phyloP scores from a whole-genome alignment of 331 rosid genomes.

The Pyrus hybrid region DNA sequence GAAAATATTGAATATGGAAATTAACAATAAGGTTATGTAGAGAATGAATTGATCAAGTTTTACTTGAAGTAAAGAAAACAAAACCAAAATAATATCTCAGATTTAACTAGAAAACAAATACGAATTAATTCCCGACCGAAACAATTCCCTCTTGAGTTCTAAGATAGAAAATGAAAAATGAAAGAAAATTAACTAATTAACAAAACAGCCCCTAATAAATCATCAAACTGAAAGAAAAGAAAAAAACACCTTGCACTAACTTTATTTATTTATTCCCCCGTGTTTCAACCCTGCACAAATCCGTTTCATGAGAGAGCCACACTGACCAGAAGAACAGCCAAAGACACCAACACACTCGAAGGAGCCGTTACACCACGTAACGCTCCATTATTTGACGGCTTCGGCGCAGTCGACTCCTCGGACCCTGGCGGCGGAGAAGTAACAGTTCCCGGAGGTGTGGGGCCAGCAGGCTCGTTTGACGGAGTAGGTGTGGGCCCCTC shows the following conservation, averaged over 20 bases:
- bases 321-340: slow-evolving; percentile 25
- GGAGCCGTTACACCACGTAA: slow-evolving; percentile 11
- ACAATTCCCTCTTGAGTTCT: not conserved
- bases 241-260: not conserved
- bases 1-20: not conserved
- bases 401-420: not conserved
- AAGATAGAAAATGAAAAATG: not conserved
- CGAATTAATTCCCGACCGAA: not conserved
- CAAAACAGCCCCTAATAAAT: not conserved
- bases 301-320: slow-evolving; percentile 5
- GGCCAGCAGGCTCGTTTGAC: not conserved
- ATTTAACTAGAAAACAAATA: not conserved
- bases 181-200: not conserved
- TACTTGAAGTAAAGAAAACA: not conserved
- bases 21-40: not conserved
- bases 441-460: not conserved
- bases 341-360: slow-evolving; percentile 9
- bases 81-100: too few relatives aligned
- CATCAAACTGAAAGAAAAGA: not conserved
- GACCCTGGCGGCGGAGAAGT: slow-evolving; percentile 7
- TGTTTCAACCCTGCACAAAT: slow-evolving; percentile 5
- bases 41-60: not conserved
- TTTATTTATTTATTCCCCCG: not conserved
- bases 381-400: not conserved
- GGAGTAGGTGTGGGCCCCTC: not conserved